A percentile compares a stretch with the other conserved stretches of the same genome.
phyloP scores from a whole-genome alignment of 2,329 filamentous ascomycete genomes.

The Paecilomyces niveus region DNA sequence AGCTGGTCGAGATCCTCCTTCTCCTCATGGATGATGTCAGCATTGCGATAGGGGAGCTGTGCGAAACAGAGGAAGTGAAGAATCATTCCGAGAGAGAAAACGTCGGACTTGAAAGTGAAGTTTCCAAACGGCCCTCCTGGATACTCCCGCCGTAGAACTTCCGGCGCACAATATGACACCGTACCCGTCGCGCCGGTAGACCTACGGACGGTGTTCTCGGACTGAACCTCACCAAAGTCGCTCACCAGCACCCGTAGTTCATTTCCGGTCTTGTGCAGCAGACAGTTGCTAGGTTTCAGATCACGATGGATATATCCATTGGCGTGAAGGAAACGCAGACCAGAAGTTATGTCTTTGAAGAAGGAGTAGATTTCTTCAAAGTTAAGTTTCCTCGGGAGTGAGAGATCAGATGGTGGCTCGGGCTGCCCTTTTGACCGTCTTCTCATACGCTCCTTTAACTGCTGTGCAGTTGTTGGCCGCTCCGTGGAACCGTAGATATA shows the following conservation, averaged over 20 bases:
- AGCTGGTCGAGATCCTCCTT: constrained; percentile 83
- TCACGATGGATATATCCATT: constrained; percentile 95
- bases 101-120: constrained; percentile 93
- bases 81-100: constrained; percentile 98
- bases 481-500: constrained; percentile 70
- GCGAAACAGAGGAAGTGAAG: constrained; percentile 97
- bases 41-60: constrained; percentile 73
- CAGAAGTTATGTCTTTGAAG: constrained; percentile 91
- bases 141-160: constrained; percentile 66
- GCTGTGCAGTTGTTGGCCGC: constrained; percentile 62
- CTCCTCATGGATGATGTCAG: constrained; percentile 82
- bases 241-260: constrained; percentile 80
- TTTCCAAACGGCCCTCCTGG: constrained; percentile 71
- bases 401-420: constrained; percentile 53
- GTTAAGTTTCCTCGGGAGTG: constrained; percentile 49
- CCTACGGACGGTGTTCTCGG: constrained; percentile 70
- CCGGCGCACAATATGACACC: constrained; percentile 94
- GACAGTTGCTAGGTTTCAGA: constrained; percentile 90
- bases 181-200: constrained; percentile 93
- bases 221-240: constrained; percentile 95
- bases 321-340: constrained; percentile 78
- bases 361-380: constrained; percentile 96
- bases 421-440: constrained; percentile 71
- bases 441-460: constrained; percentile 80
- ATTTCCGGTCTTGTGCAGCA: constrained; percentile 69